Base-by-base conservation (phyloP, 129 eudicot species). In the Gnaphalium uliginosum region DNA sequence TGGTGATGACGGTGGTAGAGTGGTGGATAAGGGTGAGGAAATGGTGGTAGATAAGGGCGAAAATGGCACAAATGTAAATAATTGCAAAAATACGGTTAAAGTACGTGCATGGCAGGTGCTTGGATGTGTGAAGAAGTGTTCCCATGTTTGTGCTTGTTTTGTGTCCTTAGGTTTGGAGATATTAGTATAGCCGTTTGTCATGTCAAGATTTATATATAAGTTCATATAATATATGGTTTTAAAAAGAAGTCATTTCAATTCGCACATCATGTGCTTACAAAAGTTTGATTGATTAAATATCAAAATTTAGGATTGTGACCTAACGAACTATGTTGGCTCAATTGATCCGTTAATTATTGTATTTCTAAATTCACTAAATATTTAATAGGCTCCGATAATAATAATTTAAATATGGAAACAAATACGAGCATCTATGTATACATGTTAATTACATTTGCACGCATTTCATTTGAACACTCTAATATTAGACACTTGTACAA, bases 61-160 rank as follows among this genome's bases (percentile, higher is more conserved):
- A 27, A 33, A 89, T 66, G 51, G 89, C 91, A 25, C 1, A 67
- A 22, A 72, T 21, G 87, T 89, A 89, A 39, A 84, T 71, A 51
- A 77, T 0, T 11, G 90, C 88, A 66, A 79, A 89, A 0, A 80
- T 15, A 23, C 89, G 91, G 76, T 86, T 89, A 65, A 85, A 57
- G 69, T 25, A 11, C 0, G 83, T 76, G 69, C 88, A 80, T 65
- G 83, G 83, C 85, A 80, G 53, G 60, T 72, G 79, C 5, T 53
- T 66, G 72, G 41, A 57, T 1, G 84, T 39, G 78, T 88, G 88
- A 39, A 88, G 87, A 17, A 29, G 83, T 17, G 67, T 23, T 39
- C 14, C 70, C 83, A 79, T 79, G 5, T 53, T 53, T 23, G 18
- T n/a, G 3, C 41, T 35, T 35, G 41, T 35, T 35, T 35, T 35